Base-by-base conservation (phyloP, 108 stramenopile species). In the Cyclotella baltica region DNA sequence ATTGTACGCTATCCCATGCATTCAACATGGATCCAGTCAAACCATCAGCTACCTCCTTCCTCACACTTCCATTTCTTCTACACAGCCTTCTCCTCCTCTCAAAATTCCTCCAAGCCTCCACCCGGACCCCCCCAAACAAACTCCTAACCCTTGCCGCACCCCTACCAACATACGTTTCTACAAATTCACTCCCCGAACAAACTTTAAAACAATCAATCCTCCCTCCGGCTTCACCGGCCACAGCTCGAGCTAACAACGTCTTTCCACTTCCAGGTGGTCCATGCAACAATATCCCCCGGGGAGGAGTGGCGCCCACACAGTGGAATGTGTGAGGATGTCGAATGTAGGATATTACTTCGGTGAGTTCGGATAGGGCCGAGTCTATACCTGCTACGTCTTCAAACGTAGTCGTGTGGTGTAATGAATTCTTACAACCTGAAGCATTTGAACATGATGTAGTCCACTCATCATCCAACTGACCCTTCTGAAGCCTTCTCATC, bases 311-410 rank as follows among this genome's bases (percentile, higher is more conserved):
- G 0, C 95, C 95, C 18, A 92, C 40, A 2, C 58, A 50, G 23
- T 77, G 68, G 72, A 84, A 96, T 16, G 46, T 47, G n/a, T 73
- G 30, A 6, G 97, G 90, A 72, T 88, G 31, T 50, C 70, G 59
- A 19, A 93, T 61, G 73, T 83, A 93, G 6, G 79, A 72, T 10
- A 97, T 95, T n/a, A 99, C 83, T 68, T 98, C 95, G 29, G 75
- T 55, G n/a, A 98, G 80, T 76, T 98, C 98, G 33, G 55, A 76
- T 51, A 95, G 67, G 22, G 96, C 85, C 46, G 61, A 40, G 51
- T 97, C 96, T 23, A 97, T 83, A 22, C 98, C 98, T 25, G 97
- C 98, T n/a, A 98, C 96, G 74, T 98, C 95, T 1, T 80, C 78
- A 77, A 98, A 98, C 0, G 94, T 92, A 16, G 86, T 88, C 2